These are phyloP conservation scores for Eucalyptus erythrocorys DNA, from an alignment of 345 rosid species.

Conservation along the genomic window DNA sequence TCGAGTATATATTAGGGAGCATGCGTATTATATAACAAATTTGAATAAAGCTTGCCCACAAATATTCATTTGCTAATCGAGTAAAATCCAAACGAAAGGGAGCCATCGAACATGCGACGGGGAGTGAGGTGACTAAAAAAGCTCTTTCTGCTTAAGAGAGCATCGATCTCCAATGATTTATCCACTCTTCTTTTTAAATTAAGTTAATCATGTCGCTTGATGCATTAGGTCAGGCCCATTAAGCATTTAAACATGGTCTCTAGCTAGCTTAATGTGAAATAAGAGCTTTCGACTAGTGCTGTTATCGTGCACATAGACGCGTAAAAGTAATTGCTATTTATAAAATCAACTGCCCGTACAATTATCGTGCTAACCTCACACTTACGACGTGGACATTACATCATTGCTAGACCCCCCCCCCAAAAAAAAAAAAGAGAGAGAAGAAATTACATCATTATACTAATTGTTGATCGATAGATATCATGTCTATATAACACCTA, in stretches of 20 bases:
- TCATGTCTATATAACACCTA: no score
- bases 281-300: not conserved
- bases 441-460: not conserved
- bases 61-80: no score
- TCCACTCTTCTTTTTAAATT: not conserved
- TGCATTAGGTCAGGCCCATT: not conserved
- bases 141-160: not conserved
- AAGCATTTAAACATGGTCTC: no score
- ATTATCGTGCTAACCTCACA: not conserved
- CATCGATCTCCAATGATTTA: not conserved
- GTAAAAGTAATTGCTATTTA: not conserved
- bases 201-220: not conserved
- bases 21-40: no score
- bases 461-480: not conserved
- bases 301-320: not conserved
- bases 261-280: not conserved
- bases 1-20: no score
- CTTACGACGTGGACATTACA: not conserved
- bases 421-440: no score
- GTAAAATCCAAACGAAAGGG: no score
- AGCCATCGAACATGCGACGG: no score
- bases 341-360: no score
- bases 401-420: no score
- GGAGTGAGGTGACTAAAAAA: no score
- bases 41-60: no score